A percentile compares a stretch with the other conserved stretches of the same genome.
Conservation (phyloP, 139 green algal species). For the Chlorella sorokiniana region DNA sequence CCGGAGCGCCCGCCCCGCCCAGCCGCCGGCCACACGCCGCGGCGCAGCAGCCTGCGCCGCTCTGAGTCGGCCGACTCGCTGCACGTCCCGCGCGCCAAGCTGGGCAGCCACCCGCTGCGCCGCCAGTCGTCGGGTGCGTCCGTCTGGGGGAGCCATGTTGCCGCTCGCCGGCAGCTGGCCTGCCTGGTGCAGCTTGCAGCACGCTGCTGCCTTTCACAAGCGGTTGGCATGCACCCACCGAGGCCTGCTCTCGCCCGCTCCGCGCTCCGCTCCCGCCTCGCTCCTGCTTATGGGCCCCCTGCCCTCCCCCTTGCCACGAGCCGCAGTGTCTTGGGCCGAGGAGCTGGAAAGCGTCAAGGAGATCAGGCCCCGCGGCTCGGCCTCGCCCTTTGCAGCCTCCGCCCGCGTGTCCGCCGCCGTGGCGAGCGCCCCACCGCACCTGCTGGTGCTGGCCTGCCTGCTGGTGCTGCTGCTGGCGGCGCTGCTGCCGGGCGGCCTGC, state of each 20-base stretch:
- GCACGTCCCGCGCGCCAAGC: not conserved
- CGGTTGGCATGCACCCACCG: too few relatives aligned
- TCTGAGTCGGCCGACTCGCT: not conserved
- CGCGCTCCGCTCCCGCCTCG: not conserved
- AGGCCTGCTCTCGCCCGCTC: too few relatives aligned
- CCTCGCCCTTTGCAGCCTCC: not conserved
- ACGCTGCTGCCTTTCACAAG: too few relatives aligned
- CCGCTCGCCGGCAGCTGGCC: too few relatives aligned
- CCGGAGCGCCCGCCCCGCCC: not conserved
- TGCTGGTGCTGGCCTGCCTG: not conserved
- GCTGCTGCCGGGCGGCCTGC: not conserved
- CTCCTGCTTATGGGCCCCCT: not conserved
- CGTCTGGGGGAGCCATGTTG: not conserved
- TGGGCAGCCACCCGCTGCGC: constrained; percentile 37
- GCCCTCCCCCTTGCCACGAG: not conserved
- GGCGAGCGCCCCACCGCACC: not conserved
- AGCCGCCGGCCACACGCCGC: constrained; percentile 3
- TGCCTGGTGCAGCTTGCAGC: too few relatives aligned
- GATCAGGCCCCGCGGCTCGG: not conserved
- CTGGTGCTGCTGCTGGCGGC: constrained; percentile 3
- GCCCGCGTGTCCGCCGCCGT: not conserved
- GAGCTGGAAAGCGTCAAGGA: constrained; percentile 32
- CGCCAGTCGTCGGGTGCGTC: constrained; percentile 27
- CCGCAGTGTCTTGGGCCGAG: constrained; percentile 44
- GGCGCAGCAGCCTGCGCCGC: constrained; percentile 32